These are phyloP conservation scores for Biscogniauxia sp. DNA, from an alignment of 2,329 filamentous ascomycete species.

Conservation along the genomic window DNA sequence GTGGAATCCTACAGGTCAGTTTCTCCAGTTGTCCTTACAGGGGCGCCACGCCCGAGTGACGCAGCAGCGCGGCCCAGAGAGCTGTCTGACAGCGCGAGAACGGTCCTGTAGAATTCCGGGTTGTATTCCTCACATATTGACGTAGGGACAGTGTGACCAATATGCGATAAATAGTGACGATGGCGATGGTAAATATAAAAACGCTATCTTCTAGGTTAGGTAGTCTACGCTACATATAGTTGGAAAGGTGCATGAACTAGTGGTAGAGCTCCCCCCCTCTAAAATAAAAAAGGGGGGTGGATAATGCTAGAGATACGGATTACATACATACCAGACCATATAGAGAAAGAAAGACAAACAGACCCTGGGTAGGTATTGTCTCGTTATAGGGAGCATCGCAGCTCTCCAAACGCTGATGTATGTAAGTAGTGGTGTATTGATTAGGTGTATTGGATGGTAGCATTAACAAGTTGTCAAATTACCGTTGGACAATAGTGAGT, in stretches of 20 bases:
- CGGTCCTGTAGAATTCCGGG: not conserved
- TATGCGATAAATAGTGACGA: not conserved
- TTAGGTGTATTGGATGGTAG: not conserved
- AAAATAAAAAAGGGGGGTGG: too few relatives aligned
- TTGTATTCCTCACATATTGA: not conserved
- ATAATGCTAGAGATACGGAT: too few relatives aligned
- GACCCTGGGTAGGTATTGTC: too few relatives aligned
- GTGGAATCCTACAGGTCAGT: conserved; percentile 25
- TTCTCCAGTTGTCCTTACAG: conserved; percentile 14
- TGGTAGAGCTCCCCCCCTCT: too few relatives aligned
- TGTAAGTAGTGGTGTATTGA: not conserved
- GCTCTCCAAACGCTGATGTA: not conserved
- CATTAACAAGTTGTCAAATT: conserved; percentile 16
- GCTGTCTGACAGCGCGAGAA: not conserved
- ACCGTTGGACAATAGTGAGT: conserved; percentile 7
- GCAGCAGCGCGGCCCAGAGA: conserved; percentile 17
- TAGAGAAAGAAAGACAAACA: too few relatives aligned
- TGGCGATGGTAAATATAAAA: not conserved
- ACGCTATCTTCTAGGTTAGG: not conserved
- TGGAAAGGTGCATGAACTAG: not conserved
- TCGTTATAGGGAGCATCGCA: not conserved
- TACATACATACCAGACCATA: too few relatives aligned
- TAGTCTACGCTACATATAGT: not conserved
- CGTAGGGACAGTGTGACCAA: not conserved
- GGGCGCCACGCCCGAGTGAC: conserved; percentile 25